Base-by-base conservation (phyloP, 371 early-diverging fungal species). In the Zopfochytrium polystomum region DNA sequence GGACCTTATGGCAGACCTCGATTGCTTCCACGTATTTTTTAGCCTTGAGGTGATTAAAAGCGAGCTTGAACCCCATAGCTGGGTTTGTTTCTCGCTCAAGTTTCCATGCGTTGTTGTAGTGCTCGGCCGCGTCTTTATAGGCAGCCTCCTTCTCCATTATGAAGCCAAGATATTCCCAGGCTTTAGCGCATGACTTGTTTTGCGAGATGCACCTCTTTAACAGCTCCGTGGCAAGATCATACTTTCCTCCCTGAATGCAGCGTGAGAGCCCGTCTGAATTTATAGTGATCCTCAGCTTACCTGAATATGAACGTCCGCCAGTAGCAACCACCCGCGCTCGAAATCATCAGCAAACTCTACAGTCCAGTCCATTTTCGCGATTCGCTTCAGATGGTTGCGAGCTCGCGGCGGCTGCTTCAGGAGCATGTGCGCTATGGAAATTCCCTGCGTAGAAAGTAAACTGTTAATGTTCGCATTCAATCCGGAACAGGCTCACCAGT, bases 91-190 rank as follows among this genome's bases (percentile, higher is more conserved):
- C 70, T 11, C 66, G 38, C 34, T 74, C 66, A 29, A 75, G 57
- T 52, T 69, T 67, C 78, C 77, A 80, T 11, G 75, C 75, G 23
- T 46, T 56, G 15, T 67, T 63, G 66, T 80, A 80, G 32, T 71
- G 58, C n/a, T 68, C 63, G 0, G 80, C 73, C 2, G 80, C 80
- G 44, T 77, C 76, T 35, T 66, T 70, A 62, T 73, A 76, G 0
- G 74, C 60, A 1, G 73, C 61, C 54, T 77, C 76, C 63, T 76
- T 77, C 48, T 80, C 80, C 76, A 76, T 75, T 32, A 80, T 77
- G 65, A 63, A 73, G 1, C 80, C 80, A 27, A 80, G 55, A 47
- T 76, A 77, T 56, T 80, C 80, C 22, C 23, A 74, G 5, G 80
- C 78, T 52, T 72, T 71, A 2, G 72, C 62, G 57, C 69, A 74